A percentile compares a stretch with the other conserved stretches of the same genome.
Conservation (phyloP, 257 asterid species). For the Verbena officinalis region DNA sequence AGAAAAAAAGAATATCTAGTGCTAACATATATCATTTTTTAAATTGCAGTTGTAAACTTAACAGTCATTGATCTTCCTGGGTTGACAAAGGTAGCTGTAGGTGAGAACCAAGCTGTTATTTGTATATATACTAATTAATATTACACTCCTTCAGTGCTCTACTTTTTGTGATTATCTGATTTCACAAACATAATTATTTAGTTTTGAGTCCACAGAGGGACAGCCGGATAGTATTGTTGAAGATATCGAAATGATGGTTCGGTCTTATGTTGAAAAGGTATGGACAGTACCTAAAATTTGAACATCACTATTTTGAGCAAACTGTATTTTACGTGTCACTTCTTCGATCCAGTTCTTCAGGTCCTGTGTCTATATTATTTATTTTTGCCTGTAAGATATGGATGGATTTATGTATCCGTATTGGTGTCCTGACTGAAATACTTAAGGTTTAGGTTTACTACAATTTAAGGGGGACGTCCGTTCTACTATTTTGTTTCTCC, state of each 20-base stretch:
- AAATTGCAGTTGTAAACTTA: constrained; percentile 80
- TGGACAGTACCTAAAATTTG: constrained; percentile 8
- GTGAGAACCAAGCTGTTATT: constrained; percentile 52
- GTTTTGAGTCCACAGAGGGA: constrained; percentile 72
- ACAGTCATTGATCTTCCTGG: constrained; percentile 99
- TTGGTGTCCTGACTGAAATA: constrained; percentile 1
- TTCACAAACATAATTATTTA: constrained; percentile 24
- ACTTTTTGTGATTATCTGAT: constrained; percentile 23
- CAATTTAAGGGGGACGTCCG: neutral
- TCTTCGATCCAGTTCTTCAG: constrained; percentile 18
- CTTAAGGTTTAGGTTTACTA: neutral
- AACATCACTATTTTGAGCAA: neutral
- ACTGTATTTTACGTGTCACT: neutral
- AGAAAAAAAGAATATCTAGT: constrained; percentile 10
- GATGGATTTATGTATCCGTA: neutral
- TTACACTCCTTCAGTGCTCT: constrained; percentile 16
- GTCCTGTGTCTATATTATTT: neutral
- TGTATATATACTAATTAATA: constrained; percentile 21
- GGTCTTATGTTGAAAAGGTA: constrained; percentile 96
- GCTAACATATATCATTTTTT: constrained; percentile 13
- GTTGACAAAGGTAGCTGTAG: constrained; percentile 95
- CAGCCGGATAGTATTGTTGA: constrained; percentile 84
- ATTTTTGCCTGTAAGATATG: neutral
- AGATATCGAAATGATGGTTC: constrained; percentile 97
- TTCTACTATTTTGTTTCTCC: neutral